These are phyloP conservation scores for Backusella mclennaniae DNA, from an alignment of 192 early-diverging fungal genomes.

Conservation along the genomic window DNA sequence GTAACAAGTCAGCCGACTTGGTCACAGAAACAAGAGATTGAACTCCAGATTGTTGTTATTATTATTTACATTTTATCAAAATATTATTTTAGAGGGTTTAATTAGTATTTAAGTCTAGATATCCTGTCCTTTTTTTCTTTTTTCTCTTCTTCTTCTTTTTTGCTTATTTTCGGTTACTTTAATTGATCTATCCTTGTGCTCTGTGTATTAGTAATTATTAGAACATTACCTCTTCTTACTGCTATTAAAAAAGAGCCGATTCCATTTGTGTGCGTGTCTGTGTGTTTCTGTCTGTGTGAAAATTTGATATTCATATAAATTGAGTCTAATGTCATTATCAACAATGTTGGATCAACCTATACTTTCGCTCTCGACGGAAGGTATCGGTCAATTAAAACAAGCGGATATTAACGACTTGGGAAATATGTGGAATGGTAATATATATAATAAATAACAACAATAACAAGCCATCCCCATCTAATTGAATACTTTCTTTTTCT, in stretches of 20 bases:
- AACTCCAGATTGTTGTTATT: constrained; percentile 9
- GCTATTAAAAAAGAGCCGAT: neutral
- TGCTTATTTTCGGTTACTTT: neutral
- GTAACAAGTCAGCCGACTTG: constrained; percentile 7
- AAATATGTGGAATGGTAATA: constrained; percentile 22
- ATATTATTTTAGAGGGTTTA: neutral
- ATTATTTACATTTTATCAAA: constrained; percentile 12
- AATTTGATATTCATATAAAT: neutral
- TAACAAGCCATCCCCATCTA: neutral
- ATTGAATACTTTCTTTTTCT: neutral
- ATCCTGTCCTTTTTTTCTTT: neutral
- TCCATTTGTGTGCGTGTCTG: neutral
- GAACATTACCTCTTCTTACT: no score
- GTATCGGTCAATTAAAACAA: constrained; percentile 5
- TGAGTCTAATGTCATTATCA: neutral
- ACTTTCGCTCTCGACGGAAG: constrained; percentile 7
- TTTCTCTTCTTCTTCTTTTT: neutral
- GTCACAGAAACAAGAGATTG: constrained; percentile 4
- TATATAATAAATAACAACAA: neutral
- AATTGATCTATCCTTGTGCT: neutral
- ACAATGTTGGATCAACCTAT: constrained; percentile 16
- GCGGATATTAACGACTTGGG: constrained; percentile 14
- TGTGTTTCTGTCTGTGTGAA: neutral
- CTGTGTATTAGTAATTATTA: neutral
- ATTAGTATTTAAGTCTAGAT: neutral